Base-by-base conservation (phyloP, 2,329 filamentous ascomycete genomes). In the Phyllosticta citribraziliensis region DNA sequence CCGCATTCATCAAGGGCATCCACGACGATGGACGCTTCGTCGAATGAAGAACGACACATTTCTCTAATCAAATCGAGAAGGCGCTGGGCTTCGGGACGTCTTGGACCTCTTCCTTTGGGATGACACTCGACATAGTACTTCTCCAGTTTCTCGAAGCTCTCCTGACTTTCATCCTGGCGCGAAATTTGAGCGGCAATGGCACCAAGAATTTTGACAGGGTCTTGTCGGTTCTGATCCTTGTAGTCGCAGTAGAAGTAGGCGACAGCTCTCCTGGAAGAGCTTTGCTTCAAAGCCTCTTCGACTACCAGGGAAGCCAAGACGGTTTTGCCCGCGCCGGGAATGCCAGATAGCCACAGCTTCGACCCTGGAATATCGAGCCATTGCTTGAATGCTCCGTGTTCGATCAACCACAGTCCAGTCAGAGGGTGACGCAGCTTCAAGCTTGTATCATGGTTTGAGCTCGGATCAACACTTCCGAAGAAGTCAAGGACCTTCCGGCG, bases 201-300 rank as follows among this genome's bases (percentile, higher is more conserved):
- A 8, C 66, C 63, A 0, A 74, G 50, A 0, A 74, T 67, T 25
- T 67, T 69, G 1, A 53, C 56, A 17, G 66, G 33, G 0, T 61
- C 10, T n/a, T 66, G 65, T 1, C 66, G 66, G 12, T 60, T 55
- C 2, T 55, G 4, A 24, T 68, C 62, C 47, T 68, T 70, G 61
- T 72, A 72, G 59, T 73, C 69, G 59, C 72, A 74, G 55, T 71
- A 73, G 63, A 70, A 74, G 58, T 61, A 65, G 2, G 61, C 64
- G 14, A 63, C 53, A 6, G 57, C 4, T 12, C n/a, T 10, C 22
- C n/a, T 6, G 50, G 25, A 2, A 10, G 2, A 40, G 14, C 56
- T 53, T 6, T 35, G 17, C 25, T 11, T 10, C 14, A 57, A n/a
- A 8, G 19, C 2, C 11, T 58, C 27, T 10, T 53, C 56, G 3